Base-by-base conservation (phyloP, 2,329 filamentous ascomycete species). In the Colletotrichum musae region DNA sequence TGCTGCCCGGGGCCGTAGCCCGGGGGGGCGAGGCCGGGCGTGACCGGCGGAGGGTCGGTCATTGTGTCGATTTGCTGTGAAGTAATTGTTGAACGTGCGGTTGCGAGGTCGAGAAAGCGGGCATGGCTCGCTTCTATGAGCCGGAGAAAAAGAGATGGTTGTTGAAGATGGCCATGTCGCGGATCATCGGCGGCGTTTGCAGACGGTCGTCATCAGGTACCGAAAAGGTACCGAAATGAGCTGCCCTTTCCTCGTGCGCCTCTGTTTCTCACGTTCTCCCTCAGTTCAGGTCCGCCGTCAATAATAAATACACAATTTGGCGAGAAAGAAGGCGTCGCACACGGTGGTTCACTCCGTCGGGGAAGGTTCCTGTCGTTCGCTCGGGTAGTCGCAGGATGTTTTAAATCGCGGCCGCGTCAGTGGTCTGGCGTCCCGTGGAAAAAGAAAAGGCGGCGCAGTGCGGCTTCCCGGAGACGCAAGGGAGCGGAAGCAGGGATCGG, bases 41-140 rank as follows among this genome's bases (percentile, higher is more conserved):
- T 78, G 53, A 78, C 72, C 70, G 74, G 68, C 58, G 77, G 75
- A 65, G 75, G 76, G 71, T 84, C 81, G 74, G 75, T 76, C 80
- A 82, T 83, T 68, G 43, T 71, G 36, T 48, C 48, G 52, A 51
- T 50, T 57, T 71, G 58, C 32, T 69, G 58, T 59, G 15, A 41
- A 64, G 66, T 64, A 53, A 68, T 72, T 52, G 62, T 72, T 57
- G 61, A 71, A 71, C 43, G 53, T 57, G 53, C 48, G 58, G 21
- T 62, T 64, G 68, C 28, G 39, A 53, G 51, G 48, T 54, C 41
- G 58, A 54, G 68, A 32, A 43, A 50, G 53, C 50, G 53, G 68
- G 58, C 68, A 70, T 70, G 64, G 48, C 54, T 70, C 53, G 64
- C 52, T 63, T 68, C 57, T 71, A 69, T 66, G 68, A 50, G 58